A percentile compares a stretch with the other conserved stretches of the same genome.
Conservation (phyloP, 345 rosid genomes). For the Kernera saxatilis region DNA sequence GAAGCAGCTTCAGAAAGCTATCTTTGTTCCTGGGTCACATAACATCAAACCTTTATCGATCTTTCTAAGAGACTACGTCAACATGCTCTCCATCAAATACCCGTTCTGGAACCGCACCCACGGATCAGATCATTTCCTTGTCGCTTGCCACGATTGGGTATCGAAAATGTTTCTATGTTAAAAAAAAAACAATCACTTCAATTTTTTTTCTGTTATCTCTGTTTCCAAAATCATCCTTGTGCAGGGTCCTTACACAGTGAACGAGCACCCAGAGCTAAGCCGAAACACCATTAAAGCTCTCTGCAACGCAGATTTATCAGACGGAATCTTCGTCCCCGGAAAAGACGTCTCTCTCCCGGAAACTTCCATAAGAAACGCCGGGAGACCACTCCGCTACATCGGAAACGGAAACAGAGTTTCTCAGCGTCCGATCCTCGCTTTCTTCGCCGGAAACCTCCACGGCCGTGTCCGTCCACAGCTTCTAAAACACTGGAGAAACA, state of each 20-base stretch:
- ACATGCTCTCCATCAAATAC: constrained; percentile 66
- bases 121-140: constrained; percentile 88
- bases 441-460: constrained; percentile 86
- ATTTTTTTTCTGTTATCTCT: not conserved
- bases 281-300: constrained; percentile 67
- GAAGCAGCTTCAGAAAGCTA: constrained; percentile 53
- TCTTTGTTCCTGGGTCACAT: constrained; percentile 63
- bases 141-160: constrained; percentile 99
- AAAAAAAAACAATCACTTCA: not conserved
- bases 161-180: not conserved
- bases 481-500: constrained; percentile 66
- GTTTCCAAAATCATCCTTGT: not conserved
- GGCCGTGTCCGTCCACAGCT: constrained; percentile 81
- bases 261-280: constrained; percentile 54
- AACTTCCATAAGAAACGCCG: constrained; percentile 67
- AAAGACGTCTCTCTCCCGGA: constrained; percentile 85
- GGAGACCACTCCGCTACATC: constrained; percentile 52
- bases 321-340: constrained; percentile 52
- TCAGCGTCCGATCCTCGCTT: constrained; percentile 80
- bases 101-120: constrained; percentile 90
- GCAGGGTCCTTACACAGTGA: constrained; percentile 85
- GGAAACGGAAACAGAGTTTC: constrained; percentile 77
- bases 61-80: constrained; percentile 57
- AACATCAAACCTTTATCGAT: constrained; percentile 55
- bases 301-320: constrained; percentile 80